phyloP scores from a whole-genome alignment of 2,329 filamentous ascomycete genomes.

The Microthyrium microscopicum region DNA sequence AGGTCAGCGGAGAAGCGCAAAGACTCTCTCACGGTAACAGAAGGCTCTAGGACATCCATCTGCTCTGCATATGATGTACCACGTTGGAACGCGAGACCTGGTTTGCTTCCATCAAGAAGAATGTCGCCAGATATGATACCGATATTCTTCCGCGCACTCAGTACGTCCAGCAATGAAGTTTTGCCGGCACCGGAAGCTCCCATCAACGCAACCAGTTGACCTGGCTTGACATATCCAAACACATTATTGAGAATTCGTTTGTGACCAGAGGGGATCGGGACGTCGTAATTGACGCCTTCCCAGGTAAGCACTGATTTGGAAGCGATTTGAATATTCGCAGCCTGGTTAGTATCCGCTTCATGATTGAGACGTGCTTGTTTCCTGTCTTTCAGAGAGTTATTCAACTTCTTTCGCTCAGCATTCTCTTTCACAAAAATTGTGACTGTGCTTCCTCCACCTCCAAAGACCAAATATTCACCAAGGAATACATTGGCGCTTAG shows the following conservation, averaged over 20 bases:
- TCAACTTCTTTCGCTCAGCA: constrained; percentile 48
- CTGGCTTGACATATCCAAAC: constrained; percentile 59
- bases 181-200: constrained; percentile 62
- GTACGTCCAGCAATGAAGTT: constrained; percentile 66
- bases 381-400: constrained; percentile 36
- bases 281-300: constrained; percentile 33
- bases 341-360: constrained; percentile 21
- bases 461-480: constrained; percentile 46
- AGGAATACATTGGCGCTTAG: constrained; percentile 58
- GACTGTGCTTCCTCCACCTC: constrained; percentile 64
- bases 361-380: constrained; percentile 16
- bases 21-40: constrained; percentile 47
- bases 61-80: constrained; percentile 50
- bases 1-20: constrained; percentile 49
- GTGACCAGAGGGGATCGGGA: constrained; percentile 29
- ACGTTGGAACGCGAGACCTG: constrained; percentile 44
- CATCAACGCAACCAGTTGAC: constrained; percentile 65
- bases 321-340: constrained; percentile 31
- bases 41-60: constrained; percentile 45
- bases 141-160: constrained; percentile 48
- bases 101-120: constrained; percentile 41
- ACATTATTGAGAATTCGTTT: constrained; percentile 41
- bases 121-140: constrained; percentile 47
- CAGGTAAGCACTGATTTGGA: constrained; percentile 40
- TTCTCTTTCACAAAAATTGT: constrained; percentile 61